These are phyloP conservation scores for Neofusicoccum parvum DNA, from an alignment of 2,329 filamentous ascomycete species.

Conservation along the genomic window DNA sequence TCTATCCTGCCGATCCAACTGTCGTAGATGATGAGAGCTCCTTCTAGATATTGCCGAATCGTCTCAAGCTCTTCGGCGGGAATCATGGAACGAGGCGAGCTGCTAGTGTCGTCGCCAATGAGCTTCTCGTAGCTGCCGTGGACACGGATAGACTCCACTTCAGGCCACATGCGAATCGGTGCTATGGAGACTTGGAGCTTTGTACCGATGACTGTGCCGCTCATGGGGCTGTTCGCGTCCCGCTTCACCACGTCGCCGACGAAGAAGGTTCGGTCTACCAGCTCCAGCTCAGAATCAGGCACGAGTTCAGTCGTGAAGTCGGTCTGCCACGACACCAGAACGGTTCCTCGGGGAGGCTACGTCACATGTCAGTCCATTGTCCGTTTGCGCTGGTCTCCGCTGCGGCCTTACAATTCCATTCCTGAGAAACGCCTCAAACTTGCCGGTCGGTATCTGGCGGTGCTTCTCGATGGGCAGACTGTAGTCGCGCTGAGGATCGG, in stretches of 20 bases:
- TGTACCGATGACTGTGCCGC: conserved; percentile 57
- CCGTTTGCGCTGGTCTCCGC: too few relatives aligned
- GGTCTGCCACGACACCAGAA: conserved; percentile 52
- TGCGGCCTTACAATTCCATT: conserved; percentile 36
- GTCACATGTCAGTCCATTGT: background rate
- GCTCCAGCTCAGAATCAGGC: conserved; percentile 46
- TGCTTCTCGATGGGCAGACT: conserved; percentile 40
- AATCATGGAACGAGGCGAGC: conserved; percentile 37
- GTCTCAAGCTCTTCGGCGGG: conserved; percentile 49
- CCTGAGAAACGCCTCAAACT: conserved; percentile 44
- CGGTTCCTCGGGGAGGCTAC: conserved; percentile 53
- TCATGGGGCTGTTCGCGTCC: conserved; percentile 50
- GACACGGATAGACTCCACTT: conserved; percentile 20
- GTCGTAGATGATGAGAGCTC: conserved; percentile 56
- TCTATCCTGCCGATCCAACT: conserved; percentile 60
- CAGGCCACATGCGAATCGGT: conserved; percentile 28
- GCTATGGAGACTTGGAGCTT: conserved; percentile 50
- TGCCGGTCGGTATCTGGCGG: conserved; percentile 31
- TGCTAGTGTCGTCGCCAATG: conserved; percentile 21
- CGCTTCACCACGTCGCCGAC: conserved; percentile 60
- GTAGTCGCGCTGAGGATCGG: conserved; percentile 46
- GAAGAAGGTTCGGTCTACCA: conserved; percentile 57
- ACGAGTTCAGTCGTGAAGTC: conserved; percentile 46
- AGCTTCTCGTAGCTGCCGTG: conserved; percentile 28
- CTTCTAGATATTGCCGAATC: conserved; percentile 50